Evolutionary conservation across 306 rosid species (phyloP).

Genomic region (Vachellia collinsii): DNA sequence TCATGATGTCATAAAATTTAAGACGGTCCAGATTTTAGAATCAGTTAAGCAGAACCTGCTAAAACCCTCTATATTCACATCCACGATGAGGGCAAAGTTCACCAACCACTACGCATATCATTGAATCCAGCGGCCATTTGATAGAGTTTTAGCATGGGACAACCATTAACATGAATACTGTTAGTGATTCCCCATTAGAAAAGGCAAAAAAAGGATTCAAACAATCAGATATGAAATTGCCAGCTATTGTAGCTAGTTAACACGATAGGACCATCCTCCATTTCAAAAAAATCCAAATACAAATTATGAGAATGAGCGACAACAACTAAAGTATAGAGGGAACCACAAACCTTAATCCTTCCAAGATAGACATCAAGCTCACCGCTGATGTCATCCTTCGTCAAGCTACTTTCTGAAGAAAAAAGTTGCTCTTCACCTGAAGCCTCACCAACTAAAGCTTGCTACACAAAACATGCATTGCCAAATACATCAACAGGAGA

Average conservation of each 20-base stretch:
- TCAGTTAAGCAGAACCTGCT: conserved; percentile 4
- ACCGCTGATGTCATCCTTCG: conserved; percentile 55
- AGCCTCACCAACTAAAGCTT: conserved; percentile 95
- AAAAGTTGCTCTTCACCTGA: conserved; percentile 88
- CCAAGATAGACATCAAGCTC: conserved; percentile 69
- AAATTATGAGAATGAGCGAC: conserved; percentile 6
- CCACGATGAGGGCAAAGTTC: not conserved
- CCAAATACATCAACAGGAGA: conserved; percentile 31
- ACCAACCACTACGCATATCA: not conserved
- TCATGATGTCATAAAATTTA: not conserved
- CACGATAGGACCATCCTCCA: conserved; percentile 25
- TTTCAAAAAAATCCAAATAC: conserved; percentile 18
- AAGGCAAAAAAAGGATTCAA: not conserved
- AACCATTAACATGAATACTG: not conserved
- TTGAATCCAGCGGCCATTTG: not conserved
- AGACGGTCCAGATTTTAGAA: not conserved
- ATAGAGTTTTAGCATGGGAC: not conserved
- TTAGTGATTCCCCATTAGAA: not conserved
- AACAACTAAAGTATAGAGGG: conserved; percentile 12
- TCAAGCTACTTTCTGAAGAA: conserved; percentile 64
- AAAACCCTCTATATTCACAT: not conserved
- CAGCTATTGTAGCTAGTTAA: conserved; percentile 9
- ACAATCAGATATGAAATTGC: conserved; percentile 18
- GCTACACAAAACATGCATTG: conserved; percentile 53
- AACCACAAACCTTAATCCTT: conserved; percentile 69